A percentile compares a stretch with the other conserved stretches of the same genome.
Evolutionary conservation across 1,284 basidiomycete species (phyloP).

Genomic region (Chalciporus sp.): DNA sequence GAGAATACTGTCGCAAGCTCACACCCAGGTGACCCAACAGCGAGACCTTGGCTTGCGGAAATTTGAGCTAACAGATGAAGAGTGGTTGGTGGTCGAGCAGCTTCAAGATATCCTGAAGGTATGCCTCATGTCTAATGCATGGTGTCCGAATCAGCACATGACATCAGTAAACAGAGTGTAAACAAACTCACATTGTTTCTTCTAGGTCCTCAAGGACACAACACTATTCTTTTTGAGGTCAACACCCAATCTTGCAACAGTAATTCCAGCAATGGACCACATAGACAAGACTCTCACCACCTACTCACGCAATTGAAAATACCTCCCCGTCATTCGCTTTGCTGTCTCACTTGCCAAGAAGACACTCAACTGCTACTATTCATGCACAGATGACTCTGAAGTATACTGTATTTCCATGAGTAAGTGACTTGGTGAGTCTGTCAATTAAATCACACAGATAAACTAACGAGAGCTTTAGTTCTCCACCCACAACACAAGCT

Average conservation of each 20-base stretch:
- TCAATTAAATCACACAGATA: too few relatives aligned
- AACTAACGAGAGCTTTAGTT: conserved; percentile 19
- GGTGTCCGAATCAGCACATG: too few relatives aligned
- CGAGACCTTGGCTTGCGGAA: conserved; percentile 3
- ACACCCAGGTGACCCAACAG: neutral
- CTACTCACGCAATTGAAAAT: conserved; percentile 1
- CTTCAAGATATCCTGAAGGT: conserved; percentile 31
- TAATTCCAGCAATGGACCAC: conserved; percentile 41
- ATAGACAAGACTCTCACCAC: conserved; percentile 30
- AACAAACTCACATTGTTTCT: neutral
- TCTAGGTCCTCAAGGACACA: conserved; percentile 33
- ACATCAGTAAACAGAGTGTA: neutral
- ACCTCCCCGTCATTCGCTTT: conserved; percentile 10
- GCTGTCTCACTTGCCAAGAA: conserved; percentile 24
- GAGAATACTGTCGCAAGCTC: too few relatives aligned
- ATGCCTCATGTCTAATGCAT: neutral
- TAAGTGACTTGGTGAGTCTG: too few relatives aligned
- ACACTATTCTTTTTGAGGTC: conserved; percentile 35
- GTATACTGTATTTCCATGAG: neutral
- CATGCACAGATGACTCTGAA: conserved; percentile 19
- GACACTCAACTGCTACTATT: conserved; percentile 33
- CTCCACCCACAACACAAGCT: conserved; percentile 36
- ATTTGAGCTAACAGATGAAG: conserved; percentile 15
- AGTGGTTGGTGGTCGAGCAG: conserved; percentile 29
- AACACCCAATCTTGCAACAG: conserved; percentile 25